Evolutionary conservation across 2,329 filamentous ascomycete genomes (phyloP).

Genomic region (Hypoxylon sp.): DNA sequence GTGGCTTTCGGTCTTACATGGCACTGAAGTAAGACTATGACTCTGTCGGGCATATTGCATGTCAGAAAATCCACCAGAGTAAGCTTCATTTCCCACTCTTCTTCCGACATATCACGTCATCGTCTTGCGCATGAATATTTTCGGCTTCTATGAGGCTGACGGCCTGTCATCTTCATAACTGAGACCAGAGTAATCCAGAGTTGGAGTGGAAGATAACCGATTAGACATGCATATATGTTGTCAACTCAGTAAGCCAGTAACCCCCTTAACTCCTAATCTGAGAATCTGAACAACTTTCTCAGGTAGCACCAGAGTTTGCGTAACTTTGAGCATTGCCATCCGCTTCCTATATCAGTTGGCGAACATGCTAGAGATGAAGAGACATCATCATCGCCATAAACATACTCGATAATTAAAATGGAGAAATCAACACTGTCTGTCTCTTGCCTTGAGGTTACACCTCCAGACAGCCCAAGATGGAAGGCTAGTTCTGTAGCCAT

Average conservation of each 20-base stretch:
- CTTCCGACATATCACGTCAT: not conserved
- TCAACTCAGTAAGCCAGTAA: not conserved
- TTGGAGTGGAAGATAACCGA: not conserved
- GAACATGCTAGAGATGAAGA: not conserved
- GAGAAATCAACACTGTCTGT: not conserved
- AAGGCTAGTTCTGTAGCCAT: not conserved
- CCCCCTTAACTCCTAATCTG: not conserved
- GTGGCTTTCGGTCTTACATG: not conserved
- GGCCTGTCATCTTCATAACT: not conserved
- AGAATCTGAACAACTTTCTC: not conserved
- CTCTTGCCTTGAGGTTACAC: constrained; percentile 1
- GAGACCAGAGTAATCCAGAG: constrained; percentile 2
- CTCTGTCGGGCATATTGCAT: not conserved
- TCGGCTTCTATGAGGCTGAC: not conserved
- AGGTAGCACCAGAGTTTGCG: not conserved
- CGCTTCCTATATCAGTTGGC: not conserved
- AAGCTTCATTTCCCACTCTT: not conserved
- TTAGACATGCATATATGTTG: not conserved
- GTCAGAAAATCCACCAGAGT: not conserved
- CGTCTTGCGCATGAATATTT: not conserved
- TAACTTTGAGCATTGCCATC: not conserved
- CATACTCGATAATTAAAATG: not conserved
- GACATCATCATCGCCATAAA: not conserved
- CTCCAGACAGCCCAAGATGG: not conserved
- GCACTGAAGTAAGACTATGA: not conserved